Evolutionary conservation across 148 eudicot species (phyloP), one percentile per base, ranked within the genome.

Genomic region (Persicaria maculosa): DNA sequence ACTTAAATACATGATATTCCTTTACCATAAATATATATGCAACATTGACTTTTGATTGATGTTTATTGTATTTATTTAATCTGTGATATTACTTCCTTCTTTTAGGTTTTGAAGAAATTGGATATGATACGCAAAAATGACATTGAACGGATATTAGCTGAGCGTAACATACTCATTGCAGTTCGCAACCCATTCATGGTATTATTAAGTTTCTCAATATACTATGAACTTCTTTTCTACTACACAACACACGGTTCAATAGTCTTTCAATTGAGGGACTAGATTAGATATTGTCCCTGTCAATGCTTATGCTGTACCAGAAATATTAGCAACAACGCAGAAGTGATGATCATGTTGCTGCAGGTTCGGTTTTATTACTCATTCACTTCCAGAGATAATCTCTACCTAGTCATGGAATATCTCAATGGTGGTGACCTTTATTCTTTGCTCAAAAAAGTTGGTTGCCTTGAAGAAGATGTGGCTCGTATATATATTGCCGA

Each of bases 301-400:
- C 50, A 71, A 46, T 71, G 48, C 4, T n/a, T 69, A 69, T 45
- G 6, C 7, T 46, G 16, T 31, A 8, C 8, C 19, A 10, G 46
- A 45, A 5, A 71, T 71, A 7, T 71, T 15, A 4, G 73, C 31
- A 71, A 17, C 45, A 65, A 65, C 3, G 17, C 17, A 36, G 46
- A 65, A 62, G 20, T 80, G 70, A 75, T 76, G 79, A 70, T 81
- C 86, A 74, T 83, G 19, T 65, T 46, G 5, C 47, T 65, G 70
- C 92, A 95, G 99, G 99, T 96, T 74, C 86, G 99, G 9, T 92
- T 96, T 86, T 96, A 90, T 85, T 96, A 96, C 86, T 96, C 99
- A 65, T 96, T 96, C 85, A 96, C 99, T 6, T 90, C 97, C 82
- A 89, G 88, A 86, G 99, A 96, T 76, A 96, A 96, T 84, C 97